A percentile compares a stretch with the other conserved stretches of the same genome.
phyloP scores from a whole-genome alignment of 306 rosid genomes.

The Cicer chorassanicum region DNA sequence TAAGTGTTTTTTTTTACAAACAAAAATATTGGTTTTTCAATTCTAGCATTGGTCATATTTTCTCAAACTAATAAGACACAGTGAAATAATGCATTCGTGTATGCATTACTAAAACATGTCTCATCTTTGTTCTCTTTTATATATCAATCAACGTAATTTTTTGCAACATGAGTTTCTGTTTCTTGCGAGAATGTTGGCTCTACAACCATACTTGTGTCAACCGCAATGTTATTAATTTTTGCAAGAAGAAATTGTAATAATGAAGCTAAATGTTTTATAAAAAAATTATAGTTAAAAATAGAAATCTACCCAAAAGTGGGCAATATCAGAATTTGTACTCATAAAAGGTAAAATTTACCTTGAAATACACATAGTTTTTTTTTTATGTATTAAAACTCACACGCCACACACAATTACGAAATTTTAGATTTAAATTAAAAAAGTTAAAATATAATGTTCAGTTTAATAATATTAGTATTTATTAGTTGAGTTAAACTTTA shows the following conservation, averaged over 20 bases:
- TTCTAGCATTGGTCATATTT: not conserved
- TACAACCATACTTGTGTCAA: not conserved
- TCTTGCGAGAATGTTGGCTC: not conserved
- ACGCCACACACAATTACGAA: accelerated
- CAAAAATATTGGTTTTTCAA: conserved; percentile 8
- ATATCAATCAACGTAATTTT: conserved; percentile 1
- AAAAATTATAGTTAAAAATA: no score
- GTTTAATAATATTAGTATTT: no score
- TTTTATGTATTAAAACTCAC: no score
- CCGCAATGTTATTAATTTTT: not conserved
- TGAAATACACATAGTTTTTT: not conserved
- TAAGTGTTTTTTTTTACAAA: no score
- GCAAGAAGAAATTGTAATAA: not conserved
- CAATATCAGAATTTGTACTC: not conserved
- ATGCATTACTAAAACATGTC: conserved; percentile 23
- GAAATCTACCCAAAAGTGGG: no score
- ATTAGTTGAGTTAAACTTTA: no score
- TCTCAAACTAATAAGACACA: not conserved
- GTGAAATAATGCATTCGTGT: conserved; percentile 6
- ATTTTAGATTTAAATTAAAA: no score
- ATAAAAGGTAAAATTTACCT: not conserved
- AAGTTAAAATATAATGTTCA: no score
- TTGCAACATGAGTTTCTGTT: not conserved
- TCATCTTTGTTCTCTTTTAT: conserved; percentile 15
- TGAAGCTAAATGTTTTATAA: not conserved